phyloP scores from a whole-genome alignment of 768 basidiomycete genomes.

The Cystofilobasidium ferigula region DNA sequence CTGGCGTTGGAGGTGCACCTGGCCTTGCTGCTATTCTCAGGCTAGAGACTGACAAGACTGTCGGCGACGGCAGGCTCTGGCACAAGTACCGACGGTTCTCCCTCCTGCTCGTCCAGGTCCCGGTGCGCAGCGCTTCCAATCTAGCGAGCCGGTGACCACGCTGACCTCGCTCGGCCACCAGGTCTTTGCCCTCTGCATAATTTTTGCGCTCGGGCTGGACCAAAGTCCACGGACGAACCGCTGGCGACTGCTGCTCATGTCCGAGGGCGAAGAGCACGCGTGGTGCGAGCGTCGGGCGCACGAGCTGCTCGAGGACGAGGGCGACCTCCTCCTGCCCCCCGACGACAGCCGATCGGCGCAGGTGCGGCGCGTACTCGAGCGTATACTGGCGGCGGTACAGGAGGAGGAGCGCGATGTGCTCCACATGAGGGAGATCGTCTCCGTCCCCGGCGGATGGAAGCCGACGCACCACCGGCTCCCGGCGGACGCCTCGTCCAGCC shows the following conservation, averaged over 20 bases:
- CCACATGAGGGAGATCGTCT: slow-evolving; percentile 11
- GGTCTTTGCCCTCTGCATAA: slow-evolving; percentile 41
- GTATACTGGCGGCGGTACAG: slow-evolving; percentile 36
- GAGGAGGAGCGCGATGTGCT: background rate
- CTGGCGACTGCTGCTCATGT: slow-evolving; percentile 44
- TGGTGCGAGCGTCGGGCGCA: slow-evolving; percentile 40
- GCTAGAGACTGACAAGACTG: background rate
- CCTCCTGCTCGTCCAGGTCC: slow-evolving; percentile 40
- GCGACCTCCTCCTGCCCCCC: slow-evolving; percentile 37
- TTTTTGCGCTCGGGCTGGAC: slow-evolving; percentile 42
- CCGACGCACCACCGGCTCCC: background rate
- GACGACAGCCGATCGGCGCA: slow-evolving; percentile 36
- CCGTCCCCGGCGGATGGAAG: background rate
- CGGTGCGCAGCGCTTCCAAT: slow-evolving; percentile 32
- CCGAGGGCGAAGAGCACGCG: slow-evolving; percentile 42
- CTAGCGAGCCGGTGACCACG: background rate
- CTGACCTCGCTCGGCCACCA: background rate
- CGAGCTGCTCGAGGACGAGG: slow-evolving; percentile 39
- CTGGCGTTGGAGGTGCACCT: slow-evolving; percentile 32
- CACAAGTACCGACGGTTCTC: slow-evolving; percentile 38
- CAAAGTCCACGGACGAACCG: slow-evolving; percentile 40
- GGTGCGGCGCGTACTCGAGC: slow-evolving; percentile 38
- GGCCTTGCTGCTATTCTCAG: background rate
- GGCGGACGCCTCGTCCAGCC: no score
- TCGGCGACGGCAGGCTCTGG: slow-evolving; percentile 35